phyloP scores from a whole-genome alignment of 2,329 filamentous ascomycete species.

The Fusarium nelsonii region DNA sequence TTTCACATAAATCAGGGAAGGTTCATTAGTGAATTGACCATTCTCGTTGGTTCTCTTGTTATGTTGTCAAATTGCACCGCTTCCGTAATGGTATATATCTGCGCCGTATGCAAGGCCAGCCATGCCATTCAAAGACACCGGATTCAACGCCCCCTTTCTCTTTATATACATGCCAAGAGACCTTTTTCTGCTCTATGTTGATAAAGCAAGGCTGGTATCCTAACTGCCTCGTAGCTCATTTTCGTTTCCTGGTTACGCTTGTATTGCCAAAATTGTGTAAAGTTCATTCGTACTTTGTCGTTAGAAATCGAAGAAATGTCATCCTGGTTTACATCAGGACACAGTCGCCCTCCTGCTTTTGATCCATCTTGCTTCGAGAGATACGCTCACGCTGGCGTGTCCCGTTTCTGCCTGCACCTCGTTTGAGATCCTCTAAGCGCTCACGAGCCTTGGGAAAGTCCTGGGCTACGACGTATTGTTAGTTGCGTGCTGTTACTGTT shows the following conservation, averaged over 20 bases:
- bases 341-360: constrained; percentile 91
- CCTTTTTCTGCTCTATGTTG: not conserved
- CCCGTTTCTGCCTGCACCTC: constrained; percentile 73
- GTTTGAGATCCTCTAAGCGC: constrained; percentile 90
- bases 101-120: constrained; percentile 12
- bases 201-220: not conserved
- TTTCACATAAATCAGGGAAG: not conserved
- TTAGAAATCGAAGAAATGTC: not conserved
- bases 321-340: constrained; percentile 74
- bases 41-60: not conserved
- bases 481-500: constrained; percentile 37
- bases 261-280: not conserved
- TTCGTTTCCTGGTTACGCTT: not conserved
- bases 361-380: constrained; percentile 83
- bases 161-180: constrained; percentile 1
- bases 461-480: constrained; percentile 72
- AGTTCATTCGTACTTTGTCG: constrained; percentile 10
- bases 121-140: constrained; percentile 26
- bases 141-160: constrained; percentile 26
- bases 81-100: constrained; percentile 23
- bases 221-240: constrained; percentile 1
- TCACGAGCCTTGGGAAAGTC: constrained; percentile 95
- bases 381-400: constrained; percentile 81
- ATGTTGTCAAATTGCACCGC: not conserved
- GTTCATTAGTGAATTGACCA: not conserved